These are phyloP conservation scores for Colletotrichum siamense DNA, from an alignment of 2,329 filamentous ascomycete species.

Conservation along the genomic window DNA sequence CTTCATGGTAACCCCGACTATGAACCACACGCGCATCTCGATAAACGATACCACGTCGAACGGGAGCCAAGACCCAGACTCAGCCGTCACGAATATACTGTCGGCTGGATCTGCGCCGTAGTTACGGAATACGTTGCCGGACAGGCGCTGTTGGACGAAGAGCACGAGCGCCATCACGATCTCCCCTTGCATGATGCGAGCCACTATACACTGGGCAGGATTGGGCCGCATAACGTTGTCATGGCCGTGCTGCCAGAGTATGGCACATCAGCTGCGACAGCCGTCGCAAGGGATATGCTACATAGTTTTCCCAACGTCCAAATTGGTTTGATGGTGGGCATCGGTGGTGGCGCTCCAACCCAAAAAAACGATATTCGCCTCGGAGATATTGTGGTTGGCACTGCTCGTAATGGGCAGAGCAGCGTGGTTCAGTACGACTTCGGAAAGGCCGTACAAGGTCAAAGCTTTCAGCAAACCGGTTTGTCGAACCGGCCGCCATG, in stretches of 20 bases:
- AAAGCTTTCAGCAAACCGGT: slow-evolving; percentile 15
- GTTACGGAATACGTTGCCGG: neutral
- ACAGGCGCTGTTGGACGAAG: neutral
- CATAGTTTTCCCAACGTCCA: slow-evolving; percentile 33
- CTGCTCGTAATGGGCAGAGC: neutral
- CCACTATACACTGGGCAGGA: slow-evolving; percentile 20
- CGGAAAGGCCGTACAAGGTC: slow-evolving; percentile 26
- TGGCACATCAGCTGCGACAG: slow-evolving; percentile 3
- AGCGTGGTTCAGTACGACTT: slow-evolving; percentile 32
- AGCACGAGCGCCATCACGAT: neutral
- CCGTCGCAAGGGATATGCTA: slow-evolving; percentile 32
- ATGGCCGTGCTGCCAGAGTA: slow-evolving; percentile 26
- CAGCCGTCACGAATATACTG: neutral
- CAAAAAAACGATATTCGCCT: slow-evolving; percentile 36
- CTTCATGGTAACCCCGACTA: neutral
- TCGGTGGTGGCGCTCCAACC: slow-evolving; percentile 41
- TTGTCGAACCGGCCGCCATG: slow-evolving; percentile 24
- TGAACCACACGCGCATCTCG: neutral
- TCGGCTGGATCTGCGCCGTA: slow-evolving; percentile 18
- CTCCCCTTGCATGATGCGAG: slow-evolving; percentile 16
- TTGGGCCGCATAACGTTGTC: slow-evolving; percentile 25
- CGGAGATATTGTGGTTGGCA: slow-evolving; percentile 20
- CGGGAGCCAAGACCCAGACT: neutral
- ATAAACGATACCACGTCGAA: neutral
- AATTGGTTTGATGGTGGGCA: slow-evolving; percentile 37